Base-by-base conservation (phyloP, 805 yeast genomes). In the Aciculoconidium aculeatum region DNA sequence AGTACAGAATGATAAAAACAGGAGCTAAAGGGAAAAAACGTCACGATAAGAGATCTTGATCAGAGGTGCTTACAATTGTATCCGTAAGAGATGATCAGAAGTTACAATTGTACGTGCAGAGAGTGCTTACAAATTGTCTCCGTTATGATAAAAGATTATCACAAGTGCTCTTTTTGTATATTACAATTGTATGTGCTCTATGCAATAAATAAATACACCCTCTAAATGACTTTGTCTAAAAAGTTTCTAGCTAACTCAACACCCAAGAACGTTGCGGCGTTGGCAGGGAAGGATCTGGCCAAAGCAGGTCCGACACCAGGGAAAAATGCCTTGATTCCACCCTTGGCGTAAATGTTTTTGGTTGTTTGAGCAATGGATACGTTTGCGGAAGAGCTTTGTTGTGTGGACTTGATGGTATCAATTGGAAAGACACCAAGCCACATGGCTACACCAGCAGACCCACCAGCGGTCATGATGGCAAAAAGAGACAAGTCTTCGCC, bases 211-310 rank as follows among this genome's bases (percentile, higher is more conserved):
- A 22, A 21, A 17, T 26, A n/a, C 29, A 35, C 37, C 21, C 20
- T 29, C 42, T 56, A 61, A 35, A 56, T 43, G 22, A 58, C 39
- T 39, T 57, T 57, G 29, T 61, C 63, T 17, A 65, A 50, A 37
- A 55, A 53, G 37, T 61, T 58, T 40, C 57, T 64, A 15, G 95
- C 84, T 34, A 88, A 49, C 55, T 90, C 98, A 17, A 90, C 97
- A 26, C 97, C 98, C 19, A 86, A 72, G 63, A 90, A 90, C 3
- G 97, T 88, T 6, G 98, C 97, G n/a, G 98, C 98, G 58, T 92
- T 90, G 13, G 97, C 97, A 3, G 97, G 97, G 80, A 92, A 90
- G 22, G 94, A 80, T 57, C 98, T 74, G 15, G 86, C 75, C 49
- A 90, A 64, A 2, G 97, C 97, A 5, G 98, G 96, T 0, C 96